Percentiles rank a stretch among this genome's conserved stretches.
Evolutionary conservation across 2,329 filamentous ascomycete species (phyloP).

Genomic region (Microsporum ferrugineum): DNA sequence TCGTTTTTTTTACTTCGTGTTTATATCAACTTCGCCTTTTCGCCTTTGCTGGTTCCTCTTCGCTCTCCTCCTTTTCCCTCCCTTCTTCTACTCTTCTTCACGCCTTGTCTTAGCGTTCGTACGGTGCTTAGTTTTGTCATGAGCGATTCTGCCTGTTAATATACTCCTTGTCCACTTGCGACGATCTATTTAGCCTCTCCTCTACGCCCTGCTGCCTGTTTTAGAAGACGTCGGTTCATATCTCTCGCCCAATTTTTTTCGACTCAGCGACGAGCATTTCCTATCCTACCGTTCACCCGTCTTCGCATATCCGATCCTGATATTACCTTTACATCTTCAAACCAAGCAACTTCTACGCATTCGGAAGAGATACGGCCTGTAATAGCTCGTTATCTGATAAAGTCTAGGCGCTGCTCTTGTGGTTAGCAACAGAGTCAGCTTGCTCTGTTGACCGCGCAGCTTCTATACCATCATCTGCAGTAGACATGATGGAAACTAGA

Average conservation of each 20-base stretch:
- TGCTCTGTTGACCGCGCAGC: background rate
- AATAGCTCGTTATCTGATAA: background rate
- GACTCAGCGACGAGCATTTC: background rate
- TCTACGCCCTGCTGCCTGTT: background rate
- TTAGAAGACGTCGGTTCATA: background rate
- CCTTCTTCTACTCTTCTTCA: background rate
- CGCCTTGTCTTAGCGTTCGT: conserved; percentile 3
- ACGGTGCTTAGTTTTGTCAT: background rate
- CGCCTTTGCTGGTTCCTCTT: background rate
- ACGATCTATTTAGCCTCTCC: background rate
- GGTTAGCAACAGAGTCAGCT: background rate
- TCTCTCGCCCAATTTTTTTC: background rate
- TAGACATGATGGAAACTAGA: background rate
- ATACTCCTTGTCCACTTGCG: background rate
- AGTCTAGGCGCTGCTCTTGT: background rate
- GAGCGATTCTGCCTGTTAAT: background rate
- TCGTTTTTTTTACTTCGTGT: background rate
- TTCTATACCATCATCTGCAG: background rate
- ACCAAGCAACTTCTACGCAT: background rate
- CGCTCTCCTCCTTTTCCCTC: background rate
- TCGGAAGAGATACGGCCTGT: background rate
- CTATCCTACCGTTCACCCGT: background rate
- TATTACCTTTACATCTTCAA: background rate
- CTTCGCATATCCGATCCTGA: background rate
- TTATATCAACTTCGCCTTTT: background rate